Base-by-base conservation (phyloP, 805 yeast genomes). In the Saccharomycopsis sp. region DNA sequence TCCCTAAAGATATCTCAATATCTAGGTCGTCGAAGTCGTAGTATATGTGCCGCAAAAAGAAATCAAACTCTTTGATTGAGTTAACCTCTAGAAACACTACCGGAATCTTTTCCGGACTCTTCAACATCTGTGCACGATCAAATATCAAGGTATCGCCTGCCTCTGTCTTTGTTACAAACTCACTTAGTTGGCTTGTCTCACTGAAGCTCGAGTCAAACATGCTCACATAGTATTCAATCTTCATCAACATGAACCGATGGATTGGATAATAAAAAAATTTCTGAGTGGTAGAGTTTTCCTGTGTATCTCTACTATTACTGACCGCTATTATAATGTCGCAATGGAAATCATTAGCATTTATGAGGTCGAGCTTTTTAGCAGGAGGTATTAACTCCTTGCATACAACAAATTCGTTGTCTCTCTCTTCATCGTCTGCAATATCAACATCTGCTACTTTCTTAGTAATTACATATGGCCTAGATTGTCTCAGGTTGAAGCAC, bases 141-240 rank as follows among this genome's bases (percentile, higher is more conserved):
- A 46, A 57, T 20, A 50, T 16, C 16, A 20, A 21, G 18, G 52
- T 20, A 29, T 12, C 9, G 8, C n/a, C n/a, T 12, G 2, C 20
- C 2, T 15, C 20, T 5, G 23, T 50, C 20, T 21, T 15, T 50
- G 24, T 1, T 12, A 44, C 48, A 44, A n/a, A 44, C 16, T 12
- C 48, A 44, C 16, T 50, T n/a, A 24, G 14, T 20, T 20, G n/a
- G 9, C 56, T 52, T 2, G 66, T 64, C 56, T 78, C 82, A 2
- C 66, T 59, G 58, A 80, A 79, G 1, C 75, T 67, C 1, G 88
- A 82, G 8, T 73, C 67, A 65, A 88, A 82, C 84, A 87, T 78
- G 1, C 82, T 76, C 54, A 76, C 80, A 64, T 81, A 88, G 67
- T 84, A 87, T 50, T 80, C 85, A 2, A 87, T 79, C 47, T 91